Percentiles rank a stretch among this genome's conserved stretches.
These are phyloP conservation scores for Teratosphaeria gauchensis DNA, from an alignment of 2,329 filamentous ascomycete species.

Conservation along the genomic window DNA sequence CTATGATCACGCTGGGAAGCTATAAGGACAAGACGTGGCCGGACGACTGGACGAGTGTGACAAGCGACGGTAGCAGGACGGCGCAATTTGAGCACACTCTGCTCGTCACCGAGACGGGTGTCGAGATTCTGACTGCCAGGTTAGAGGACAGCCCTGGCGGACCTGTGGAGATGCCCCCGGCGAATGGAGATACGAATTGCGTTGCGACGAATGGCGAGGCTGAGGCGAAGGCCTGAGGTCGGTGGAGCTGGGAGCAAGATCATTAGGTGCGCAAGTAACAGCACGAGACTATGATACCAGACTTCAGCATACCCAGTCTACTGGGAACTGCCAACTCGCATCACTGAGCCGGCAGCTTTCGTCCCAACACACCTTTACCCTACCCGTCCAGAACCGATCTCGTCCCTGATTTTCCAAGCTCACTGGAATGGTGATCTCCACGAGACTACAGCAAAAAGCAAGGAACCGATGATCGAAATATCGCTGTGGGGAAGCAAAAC, in stretches of 20 bases:
- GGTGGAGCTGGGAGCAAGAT: not conserved
- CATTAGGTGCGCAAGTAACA: no score
- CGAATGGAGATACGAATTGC: not conserved
- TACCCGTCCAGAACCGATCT: not conserved
- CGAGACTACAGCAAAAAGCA: no score
- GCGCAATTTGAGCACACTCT: slow-evolving; percentile 91
- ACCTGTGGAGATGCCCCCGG: slow-evolving; percentile 15
- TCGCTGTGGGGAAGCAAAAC: no score
- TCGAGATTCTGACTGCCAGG: slow-evolving; percentile 71
- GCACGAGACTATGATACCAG: no score
- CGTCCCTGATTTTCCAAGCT: not conserved
- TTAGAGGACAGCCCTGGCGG: slow-evolving; percentile 66
- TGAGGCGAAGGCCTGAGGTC: not conserved
- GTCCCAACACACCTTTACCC: no score
- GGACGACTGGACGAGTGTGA: slow-evolving; percentile 96
- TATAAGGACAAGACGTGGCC: slow-evolving; percentile 94
- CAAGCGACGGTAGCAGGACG: slow-evolving; percentile 76
- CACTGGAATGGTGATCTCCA: no score
- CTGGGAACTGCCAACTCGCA: no score
- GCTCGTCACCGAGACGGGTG: slow-evolving; percentile 71
- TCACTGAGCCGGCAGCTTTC: no score
- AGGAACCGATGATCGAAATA: no score
- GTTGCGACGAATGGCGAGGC: not conserved
- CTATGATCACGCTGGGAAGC: slow-evolving; percentile 90
- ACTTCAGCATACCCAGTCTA: no score